Percentiles rank a stretch among this genome's conserved stretches.
phyloP scores from a whole-genome alignment of 768 basidiomycete species.

The Pluteus cervinus region DNA sequence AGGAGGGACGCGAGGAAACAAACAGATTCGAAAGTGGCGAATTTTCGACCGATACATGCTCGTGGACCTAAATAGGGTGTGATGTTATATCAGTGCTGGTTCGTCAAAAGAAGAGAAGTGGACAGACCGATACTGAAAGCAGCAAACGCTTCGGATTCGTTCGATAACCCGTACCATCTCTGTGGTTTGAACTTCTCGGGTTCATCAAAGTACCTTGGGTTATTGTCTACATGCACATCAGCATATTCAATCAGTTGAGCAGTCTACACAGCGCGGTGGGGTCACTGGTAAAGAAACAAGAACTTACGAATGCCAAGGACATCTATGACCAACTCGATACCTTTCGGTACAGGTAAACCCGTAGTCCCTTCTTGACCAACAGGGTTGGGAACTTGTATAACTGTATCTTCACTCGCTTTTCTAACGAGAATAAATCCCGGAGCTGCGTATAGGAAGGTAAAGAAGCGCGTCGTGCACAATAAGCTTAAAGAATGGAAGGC shows the following conservation, averaged over 20 bases:
- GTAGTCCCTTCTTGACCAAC: constrained; percentile 31
- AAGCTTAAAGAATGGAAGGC: no score
- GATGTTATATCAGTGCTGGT: background rate
- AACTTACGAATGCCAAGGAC: constrained; percentile 6
- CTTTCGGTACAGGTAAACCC: constrained; percentile 32
- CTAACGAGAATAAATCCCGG: constrained; percentile 35
- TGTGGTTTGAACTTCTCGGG: constrained; percentile 45
- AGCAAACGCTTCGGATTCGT: constrained; percentile 36
- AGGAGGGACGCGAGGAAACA: constrained; percentile 46
- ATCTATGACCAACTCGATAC: constrained; percentile 13
- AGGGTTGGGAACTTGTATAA: constrained; percentile 34
- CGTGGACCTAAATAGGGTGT: constrained; percentile 33
- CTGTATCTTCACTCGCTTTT: constrained; percentile 36
- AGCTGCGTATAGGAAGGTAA: constrained; percentile 20
- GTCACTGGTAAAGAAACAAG: constrained; percentile 5
- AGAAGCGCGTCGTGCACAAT: no score
- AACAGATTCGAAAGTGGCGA: constrained; percentile 46
- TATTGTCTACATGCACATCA: constrained; percentile 32
- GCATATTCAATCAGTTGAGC: background rate
- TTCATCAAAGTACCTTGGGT: constrained; percentile 42
- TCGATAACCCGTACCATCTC: constrained; percentile 39
- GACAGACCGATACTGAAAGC: constrained; percentile 40
- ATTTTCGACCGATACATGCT: constrained; percentile 49
- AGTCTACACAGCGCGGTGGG: constrained; percentile 18
- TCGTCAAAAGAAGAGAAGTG: background rate